Evolutionary conservation across 2,329 filamentous ascomycete genomes (phyloP).

Genomic region (Cladosporium sp.): DNA sequence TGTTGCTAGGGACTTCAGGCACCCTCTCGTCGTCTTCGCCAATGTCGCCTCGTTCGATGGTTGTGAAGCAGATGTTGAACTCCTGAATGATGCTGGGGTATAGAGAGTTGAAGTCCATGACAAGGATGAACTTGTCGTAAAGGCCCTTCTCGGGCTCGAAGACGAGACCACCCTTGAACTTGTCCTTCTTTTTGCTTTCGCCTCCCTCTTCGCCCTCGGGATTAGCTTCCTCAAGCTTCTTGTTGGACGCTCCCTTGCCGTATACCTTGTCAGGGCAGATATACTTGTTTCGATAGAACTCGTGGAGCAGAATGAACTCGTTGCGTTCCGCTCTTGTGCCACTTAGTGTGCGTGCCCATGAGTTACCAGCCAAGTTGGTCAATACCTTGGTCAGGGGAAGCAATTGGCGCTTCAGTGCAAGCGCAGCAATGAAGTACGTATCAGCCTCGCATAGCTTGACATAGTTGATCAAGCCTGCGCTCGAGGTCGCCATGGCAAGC

Average conservation of each 20-base stretch:
- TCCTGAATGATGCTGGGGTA: conserved; percentile 99
- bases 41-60: conserved; percentile 74
- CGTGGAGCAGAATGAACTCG: conserved; percentile 97
- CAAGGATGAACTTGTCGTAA: conserved; percentile 96
- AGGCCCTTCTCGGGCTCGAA: conserved; percentile 97
- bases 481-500: conserved; percentile 75
- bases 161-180: conserved; percentile 96
- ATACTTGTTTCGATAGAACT: conserved; percentile 95
- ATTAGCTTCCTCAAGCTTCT: conserved; percentile 71
- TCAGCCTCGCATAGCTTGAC: conserved; percentile 92
- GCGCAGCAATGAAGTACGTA: conserved; percentile 90
- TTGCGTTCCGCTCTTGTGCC: conserved; percentile 96
- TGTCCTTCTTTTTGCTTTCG: conserved; percentile 95
- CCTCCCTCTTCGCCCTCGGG: conserved; percentile 63
- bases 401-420: conserved; percentile 87
- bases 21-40: conserved; percentile 84
- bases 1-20: conserved; percentile 74
- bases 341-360: conserved; percentile 93
- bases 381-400: conserved; percentile 90
- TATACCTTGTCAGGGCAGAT: conserved; percentile 95
- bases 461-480: conserved; percentile 87
- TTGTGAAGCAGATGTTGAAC: conserved; percentile 99
- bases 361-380: conserved; percentile 95
- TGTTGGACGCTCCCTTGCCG: conserved; percentile 62
- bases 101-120: conserved; percentile 99